A percentile compares a stretch with the other conserved stretches of the same genome.
These are phyloP conservation scores for Cyclotella sp. DNA, from an alignment of 108 stramenopile genomes.

Conservation along the genomic window DNA sequence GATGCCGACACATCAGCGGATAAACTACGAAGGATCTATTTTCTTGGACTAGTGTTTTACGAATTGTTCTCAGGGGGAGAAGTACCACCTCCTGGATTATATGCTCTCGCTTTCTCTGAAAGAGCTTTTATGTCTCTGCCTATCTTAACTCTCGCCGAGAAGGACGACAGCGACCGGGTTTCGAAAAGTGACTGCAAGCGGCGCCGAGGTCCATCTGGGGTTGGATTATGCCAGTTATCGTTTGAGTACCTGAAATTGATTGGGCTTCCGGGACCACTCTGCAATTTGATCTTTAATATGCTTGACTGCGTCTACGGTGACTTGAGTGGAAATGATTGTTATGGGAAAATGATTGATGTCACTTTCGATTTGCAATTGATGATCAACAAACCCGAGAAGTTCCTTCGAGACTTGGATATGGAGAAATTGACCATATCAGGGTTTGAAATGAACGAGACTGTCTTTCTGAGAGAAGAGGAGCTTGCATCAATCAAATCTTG, in stretches of 20 bases:
- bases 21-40: conserved; percentile 21
- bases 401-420: conserved; percentile 23
- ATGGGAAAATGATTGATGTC: conserved; percentile 20
- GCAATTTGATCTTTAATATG: conserved; percentile 35
- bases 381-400: conserved; percentile 30
- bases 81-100: neutral
- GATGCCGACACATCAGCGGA: neutral
- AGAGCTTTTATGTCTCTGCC: neutral
- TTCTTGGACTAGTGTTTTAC: conserved; percentile 32
- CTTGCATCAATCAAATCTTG: conserved; percentile 5
- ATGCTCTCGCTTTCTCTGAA: too few relatives aligned
- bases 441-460: neutral
- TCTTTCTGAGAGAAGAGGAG: conserved; percentile 27
- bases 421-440: conserved; percentile 23
- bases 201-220: neutral
- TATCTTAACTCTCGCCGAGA: neutral
- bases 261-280: conserved; percentile 16
- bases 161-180: neutral
- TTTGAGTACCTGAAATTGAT: conserved; percentile 11
- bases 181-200: neutral
- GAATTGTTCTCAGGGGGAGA: conserved; percentile 31
- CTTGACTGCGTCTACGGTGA: conserved; percentile 16
- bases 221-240: neutral
- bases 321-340: conserved; percentile 27
- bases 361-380: conserved; percentile 34